Evolutionary conservation across 345 rosid genomes (phyloP).

Genomic region (Moricandia moricandioides): DNA sequence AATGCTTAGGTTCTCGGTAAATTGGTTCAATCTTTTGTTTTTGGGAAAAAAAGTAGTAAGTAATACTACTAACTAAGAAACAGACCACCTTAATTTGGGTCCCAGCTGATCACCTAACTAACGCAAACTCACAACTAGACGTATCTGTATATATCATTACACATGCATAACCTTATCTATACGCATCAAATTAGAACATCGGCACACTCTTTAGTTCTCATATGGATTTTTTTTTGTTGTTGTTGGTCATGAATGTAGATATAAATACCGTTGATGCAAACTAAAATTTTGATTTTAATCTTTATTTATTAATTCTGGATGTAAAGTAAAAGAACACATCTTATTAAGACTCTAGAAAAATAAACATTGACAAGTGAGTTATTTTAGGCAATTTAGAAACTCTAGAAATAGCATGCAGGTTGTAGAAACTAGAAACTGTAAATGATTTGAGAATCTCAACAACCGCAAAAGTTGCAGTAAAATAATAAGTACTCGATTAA

Average conservation of each 20-base stretch:
- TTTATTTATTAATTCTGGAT: neutral
- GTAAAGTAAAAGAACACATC: neutral
- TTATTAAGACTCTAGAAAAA: neutral
- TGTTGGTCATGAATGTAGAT: neutral
- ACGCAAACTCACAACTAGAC: conserved; percentile 19
- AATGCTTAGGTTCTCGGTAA: too few relatives aligned
- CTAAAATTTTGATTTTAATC: neutral
- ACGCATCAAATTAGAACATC: neutral
- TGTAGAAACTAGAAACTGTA: neutral
- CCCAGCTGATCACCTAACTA: conserved; percentile 21
- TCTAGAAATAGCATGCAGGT: neutral
- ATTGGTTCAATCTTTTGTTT: too few relatives aligned
- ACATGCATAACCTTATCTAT: conserved; percentile 4
- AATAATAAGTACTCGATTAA: neutral
- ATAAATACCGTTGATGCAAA: neutral
- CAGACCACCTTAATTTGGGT: conserved; percentile 22
- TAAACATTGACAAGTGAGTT: neutral
- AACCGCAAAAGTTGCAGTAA: neutral
- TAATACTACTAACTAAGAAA: neutral
- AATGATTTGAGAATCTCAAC: neutral
- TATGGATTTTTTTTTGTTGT: neutral
- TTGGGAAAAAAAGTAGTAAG: too few relatives aligned
- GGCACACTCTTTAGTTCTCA: neutral
- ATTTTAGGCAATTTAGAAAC: neutral
- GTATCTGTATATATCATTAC: conserved; percentile 9